Evolutionary conservation across 495 filamentous ascomycete genomes (phyloP), one percentile per base, ranked within the genome.

Genomic region (Penicillium fimorum): DNA sequence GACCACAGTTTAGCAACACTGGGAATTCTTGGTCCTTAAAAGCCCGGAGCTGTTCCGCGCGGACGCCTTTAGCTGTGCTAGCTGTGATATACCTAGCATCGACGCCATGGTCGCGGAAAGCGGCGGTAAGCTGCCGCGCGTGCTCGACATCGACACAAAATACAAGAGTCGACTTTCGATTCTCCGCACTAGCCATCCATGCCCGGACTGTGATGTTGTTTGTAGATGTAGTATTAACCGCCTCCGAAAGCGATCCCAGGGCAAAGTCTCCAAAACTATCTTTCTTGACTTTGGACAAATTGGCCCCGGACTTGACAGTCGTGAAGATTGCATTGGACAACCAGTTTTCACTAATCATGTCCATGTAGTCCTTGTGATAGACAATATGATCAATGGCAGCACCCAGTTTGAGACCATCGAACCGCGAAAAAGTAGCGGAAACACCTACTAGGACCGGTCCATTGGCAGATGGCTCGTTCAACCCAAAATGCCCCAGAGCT

Each of bases 321-420:
- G 94, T 97, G 70, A 99, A 99, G 13, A 92, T 75, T 4, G 93
- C 90, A 63, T 94, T 79, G 1, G 91, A 83, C 27, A 99, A 80
- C 82, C 83, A 87, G 33, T 92, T 89, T 18, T 95, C 90, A 25
- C 82, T 83, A 53, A 97, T 97, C 92, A 97, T 96, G 60, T 97
- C 92, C 51, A 97, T 81, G 61, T 95, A 98, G 66, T 96, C 92
- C 66, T 89, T 96, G 72, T 97, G 95, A 62, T 96, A 99, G 25
- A 97, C 95, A 53, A 99, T 93, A 57, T 96, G 88, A 60, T 97
- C 94, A 57, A 99, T 89, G 15, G 89, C 92, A 35, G 89, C 82
- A 5, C 92, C 93, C 1, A 99, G 76, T 45, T 82, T 82, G n/a
- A 96, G 74, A 0, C 94, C 94, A 72, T 99, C 94, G 48, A 87